A percentile compares a stretch with the other conserved stretches of the same genome.
phyloP scores from a whole-genome alignment of 2,329 filamentous ascomycete genomes.

The Teratosphaeria viscida region DNA sequence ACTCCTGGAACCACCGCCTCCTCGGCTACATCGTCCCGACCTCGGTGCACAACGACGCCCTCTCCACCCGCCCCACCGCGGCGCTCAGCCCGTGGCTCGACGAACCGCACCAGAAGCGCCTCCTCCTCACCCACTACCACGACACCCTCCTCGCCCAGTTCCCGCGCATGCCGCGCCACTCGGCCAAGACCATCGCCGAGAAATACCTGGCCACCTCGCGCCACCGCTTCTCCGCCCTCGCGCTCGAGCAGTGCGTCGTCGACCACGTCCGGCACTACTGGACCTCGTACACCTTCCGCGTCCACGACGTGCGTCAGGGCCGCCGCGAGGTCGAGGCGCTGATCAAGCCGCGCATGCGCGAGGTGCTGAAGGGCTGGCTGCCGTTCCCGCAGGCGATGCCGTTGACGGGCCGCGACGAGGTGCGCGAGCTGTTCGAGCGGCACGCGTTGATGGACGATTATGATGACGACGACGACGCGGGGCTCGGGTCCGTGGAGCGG shows the following conservation, averaged over 20 bases:
- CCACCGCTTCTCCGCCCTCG: not conserved
- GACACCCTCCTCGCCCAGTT: not conserved
- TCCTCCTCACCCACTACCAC: not conserved
- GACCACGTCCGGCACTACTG: not conserved
- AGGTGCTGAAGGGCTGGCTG: not conserved
- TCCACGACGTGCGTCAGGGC: not conserved
- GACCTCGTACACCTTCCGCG: not conserved
- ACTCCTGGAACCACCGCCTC: not conserved
- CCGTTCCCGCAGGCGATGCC: not conserved
- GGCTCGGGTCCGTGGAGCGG: not conserved
- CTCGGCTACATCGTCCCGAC: slow-evolving; percentile 1
- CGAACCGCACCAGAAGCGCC: not conserved
- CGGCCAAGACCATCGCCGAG: not conserved
- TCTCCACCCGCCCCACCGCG: not conserved
- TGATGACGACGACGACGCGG: not conserved
- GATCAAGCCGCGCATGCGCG: slow-evolving; percentile 1
- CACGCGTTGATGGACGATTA: not conserved
- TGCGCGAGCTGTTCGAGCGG: not conserved
- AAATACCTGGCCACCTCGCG: not conserved
- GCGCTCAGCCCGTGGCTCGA: not conserved
- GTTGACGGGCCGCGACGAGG: not conserved
- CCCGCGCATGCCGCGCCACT: not conserved
- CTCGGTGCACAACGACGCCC: not conserved
- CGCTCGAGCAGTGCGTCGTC: not conserved
- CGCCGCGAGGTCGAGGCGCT: not conserved